These are phyloP conservation scores for Zymoseptoria pseudotritici DNA, from an alignment of 2,329 filamentous ascomycete species.

Conservation along the genomic window DNA sequence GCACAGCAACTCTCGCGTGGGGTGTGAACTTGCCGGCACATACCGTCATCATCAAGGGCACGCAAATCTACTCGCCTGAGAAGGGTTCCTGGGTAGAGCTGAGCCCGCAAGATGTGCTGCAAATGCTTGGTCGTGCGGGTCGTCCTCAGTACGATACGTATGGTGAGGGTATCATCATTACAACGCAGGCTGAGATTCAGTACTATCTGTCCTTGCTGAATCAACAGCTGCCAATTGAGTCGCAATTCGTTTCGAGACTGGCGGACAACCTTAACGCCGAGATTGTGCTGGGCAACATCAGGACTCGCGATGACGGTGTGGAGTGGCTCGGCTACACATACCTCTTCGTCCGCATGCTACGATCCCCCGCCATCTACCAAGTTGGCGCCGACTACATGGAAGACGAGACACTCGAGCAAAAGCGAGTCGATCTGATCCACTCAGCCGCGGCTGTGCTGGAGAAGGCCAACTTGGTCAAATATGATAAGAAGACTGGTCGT, in stretches of 20 bases:
- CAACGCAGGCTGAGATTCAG: conserved; percentile 86
- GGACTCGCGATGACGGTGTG: conserved; percentile 89
- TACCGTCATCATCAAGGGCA: conserved; percentile 98
- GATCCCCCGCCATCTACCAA: conserved; percentile 88
- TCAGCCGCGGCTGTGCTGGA: conserved; percentile 83
- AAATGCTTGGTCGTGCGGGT: conserved; percentile 97
- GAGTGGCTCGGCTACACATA: conserved; percentile 99
- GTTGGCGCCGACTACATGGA: conserved; percentile 94
- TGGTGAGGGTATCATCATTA: conserved; percentile 98
- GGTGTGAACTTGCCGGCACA: conserved; percentile 97
- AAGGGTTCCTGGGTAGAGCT: conserved; percentile 98
- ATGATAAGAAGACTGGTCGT: conserved; percentile 86
- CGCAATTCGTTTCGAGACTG: conserved; percentile 85
- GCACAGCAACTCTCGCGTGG: conserved; percentile 96
- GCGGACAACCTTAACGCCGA: conserved; percentile 97
- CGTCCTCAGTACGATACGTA: conserved; percentile 96
- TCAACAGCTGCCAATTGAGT: conserved; percentile 94
- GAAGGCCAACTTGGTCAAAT: conserved; percentile 83
- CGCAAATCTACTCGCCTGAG: conserved; percentile 94
- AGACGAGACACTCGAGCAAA: conserved; percentile 85
- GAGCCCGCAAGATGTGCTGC: conserved; percentile 92
- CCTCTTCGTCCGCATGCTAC: conserved; percentile 93
- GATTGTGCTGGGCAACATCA: conserved; percentile 86
- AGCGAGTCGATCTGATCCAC: conserved; percentile 93
- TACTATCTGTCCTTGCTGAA: conserved; percentile 97